Conservation (phyloP, 352 stramenopile genomes). For the Phytophthora lateralis region DNA sequence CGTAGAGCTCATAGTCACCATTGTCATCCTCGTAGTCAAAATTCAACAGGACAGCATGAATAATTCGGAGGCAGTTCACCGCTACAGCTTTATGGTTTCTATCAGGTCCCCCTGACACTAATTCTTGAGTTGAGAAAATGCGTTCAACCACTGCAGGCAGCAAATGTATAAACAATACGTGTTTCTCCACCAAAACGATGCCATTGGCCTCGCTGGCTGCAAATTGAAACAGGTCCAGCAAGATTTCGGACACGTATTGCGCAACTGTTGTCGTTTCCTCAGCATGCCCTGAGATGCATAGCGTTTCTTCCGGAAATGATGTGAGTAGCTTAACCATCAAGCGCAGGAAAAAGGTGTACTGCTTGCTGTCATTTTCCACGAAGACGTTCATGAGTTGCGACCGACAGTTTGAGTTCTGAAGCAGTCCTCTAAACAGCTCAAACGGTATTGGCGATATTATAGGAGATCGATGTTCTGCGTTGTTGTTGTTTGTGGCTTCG, state of each 20-base stretch:
- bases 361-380: conserved; percentile 56
- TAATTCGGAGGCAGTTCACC: conserved; percentile 54
- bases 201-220: conserved; percentile 38
- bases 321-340: conserved; percentile 68
- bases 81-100: conserved; percentile 27
- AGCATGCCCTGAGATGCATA: conserved; percentile 26
- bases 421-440: conserved; percentile 48
- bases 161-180: conserved; percentile 56
- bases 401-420: conserved; percentile 56
- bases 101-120: not conserved
- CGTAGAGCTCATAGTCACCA: conserved; percentile 28
- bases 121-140: conserved; percentile 5
- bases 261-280: conserved; percentile 32
- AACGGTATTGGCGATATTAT: conserved; percentile 57
- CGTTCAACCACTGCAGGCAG: conserved; percentile 52
- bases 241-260: conserved; percentile 45
- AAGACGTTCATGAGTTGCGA: conserved; percentile 65
- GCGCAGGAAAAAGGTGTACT: conserved; percentile 73
- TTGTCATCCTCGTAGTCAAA: conserved; percentile 37
- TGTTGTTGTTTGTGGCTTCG: conserved; percentile 20
- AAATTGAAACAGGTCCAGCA: conserved; percentile 55
- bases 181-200: conserved; percentile 50
- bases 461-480: conserved; percentile 18
- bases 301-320: conserved; percentile 49
- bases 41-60: conserved; percentile 59